phyloP scores from a whole-genome alignment of 495 filamentous ascomycete species.

The Glonium stellatum region DNA sequence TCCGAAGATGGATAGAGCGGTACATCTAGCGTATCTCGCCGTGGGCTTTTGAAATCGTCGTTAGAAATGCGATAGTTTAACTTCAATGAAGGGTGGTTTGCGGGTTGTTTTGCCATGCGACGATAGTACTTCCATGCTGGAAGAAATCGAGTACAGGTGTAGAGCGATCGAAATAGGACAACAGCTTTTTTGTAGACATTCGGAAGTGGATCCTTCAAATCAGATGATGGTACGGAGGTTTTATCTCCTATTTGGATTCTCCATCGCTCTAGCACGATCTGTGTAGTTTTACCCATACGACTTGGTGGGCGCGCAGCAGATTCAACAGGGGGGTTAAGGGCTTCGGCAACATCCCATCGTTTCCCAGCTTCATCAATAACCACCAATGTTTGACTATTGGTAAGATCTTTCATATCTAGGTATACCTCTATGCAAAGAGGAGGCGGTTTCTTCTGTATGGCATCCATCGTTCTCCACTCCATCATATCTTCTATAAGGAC shows the following conservation, averaged over 20 bases:
- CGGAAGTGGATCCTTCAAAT: conserved; percentile 65
- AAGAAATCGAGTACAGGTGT: conserved; percentile 70
- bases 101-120: conserved; percentile 56
- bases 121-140: conserved; percentile 70
- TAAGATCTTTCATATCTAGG: conserved; percentile 72
- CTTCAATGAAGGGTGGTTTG: conserved; percentile 59
- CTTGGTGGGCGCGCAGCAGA: conserved; percentile 42
- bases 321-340: conserved; percentile 56
- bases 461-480: conserved; percentile 71
- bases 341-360: conserved; percentile 85
- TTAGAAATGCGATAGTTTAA: conserved; percentile 73
- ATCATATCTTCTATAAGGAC: conserved; percentile 70
- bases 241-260: conserved; percentile 64
- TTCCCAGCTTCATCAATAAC: conserved; percentile 82
- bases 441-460: conserved; percentile 68
- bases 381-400: conserved; percentile 78
- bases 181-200: conserved; percentile 95
- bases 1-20: conserved; percentile 62
- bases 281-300: conserved; percentile 45
- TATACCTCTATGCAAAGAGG: conserved; percentile 87
- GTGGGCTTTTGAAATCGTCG: conserved; percentile 43
- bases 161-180: conserved; percentile 89
- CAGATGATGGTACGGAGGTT: conserved; percentile 48
- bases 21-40: conserved; percentile 57
- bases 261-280: conserved; percentile 89